These are phyloP conservation scores for Biscogniauxia sp. DNA, from an alignment of 2,329 filamentous ascomycete species.

Conservation along the genomic window DNA sequence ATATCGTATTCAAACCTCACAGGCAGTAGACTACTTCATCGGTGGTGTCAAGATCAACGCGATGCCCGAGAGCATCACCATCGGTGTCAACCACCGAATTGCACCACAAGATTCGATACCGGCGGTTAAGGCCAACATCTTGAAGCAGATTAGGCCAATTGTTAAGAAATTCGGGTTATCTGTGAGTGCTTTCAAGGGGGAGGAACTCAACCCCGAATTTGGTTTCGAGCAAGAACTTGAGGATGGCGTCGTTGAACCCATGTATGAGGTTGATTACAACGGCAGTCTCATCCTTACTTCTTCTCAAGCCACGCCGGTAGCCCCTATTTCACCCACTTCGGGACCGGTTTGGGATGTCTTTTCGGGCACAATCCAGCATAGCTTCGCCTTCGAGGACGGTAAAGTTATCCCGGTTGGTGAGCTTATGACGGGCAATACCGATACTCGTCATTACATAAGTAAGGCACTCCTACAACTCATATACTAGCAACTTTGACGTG, in stretches of 20 bases:
- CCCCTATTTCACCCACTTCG: constrained; percentile 37
- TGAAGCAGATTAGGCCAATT: constrained; percentile 44
- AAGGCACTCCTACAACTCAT: constrained; percentile 12
- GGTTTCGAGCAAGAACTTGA: constrained; percentile 19
- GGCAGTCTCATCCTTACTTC: constrained; percentile 38
- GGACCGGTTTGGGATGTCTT: constrained; percentile 33
- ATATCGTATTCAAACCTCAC: constrained; percentile 56
- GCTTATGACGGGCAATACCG: constrained; percentile 38
- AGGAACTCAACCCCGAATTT: constrained; percentile 30
- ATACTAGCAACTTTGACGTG: not conserved
- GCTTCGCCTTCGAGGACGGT: constrained; percentile 35
- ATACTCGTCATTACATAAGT: constrained; percentile 38
- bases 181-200: constrained; percentile 46
- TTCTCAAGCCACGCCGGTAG: constrained; percentile 31
- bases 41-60: constrained; percentile 59
- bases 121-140: constrained; percentile 43
- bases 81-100: constrained; percentile 55
- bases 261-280: constrained; percentile 40
- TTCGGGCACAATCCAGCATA: constrained; percentile 34
- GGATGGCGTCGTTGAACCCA: constrained; percentile 22
- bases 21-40: constrained; percentile 52
- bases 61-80: constrained; percentile 51
- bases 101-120: constrained; percentile 52
- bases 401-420: constrained; percentile 37
- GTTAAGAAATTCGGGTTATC: constrained; percentile 47